Evolutionary conservation across 2,329 filamentous ascomycete species (phyloP).

Genomic region (Tympanopsis confertula): DNA sequence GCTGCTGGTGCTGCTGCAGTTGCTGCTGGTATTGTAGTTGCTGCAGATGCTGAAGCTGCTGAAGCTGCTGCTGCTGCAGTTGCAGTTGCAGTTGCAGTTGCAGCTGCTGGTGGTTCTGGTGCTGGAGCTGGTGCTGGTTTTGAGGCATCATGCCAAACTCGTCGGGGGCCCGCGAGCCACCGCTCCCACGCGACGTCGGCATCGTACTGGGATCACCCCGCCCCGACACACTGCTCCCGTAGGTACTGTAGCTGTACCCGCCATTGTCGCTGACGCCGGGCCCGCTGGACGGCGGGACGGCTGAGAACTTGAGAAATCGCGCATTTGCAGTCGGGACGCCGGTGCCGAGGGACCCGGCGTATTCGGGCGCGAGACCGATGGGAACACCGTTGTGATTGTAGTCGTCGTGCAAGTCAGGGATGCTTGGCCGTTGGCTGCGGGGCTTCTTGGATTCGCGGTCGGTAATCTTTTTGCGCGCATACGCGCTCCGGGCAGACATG

Average conservation of each 20-base stretch:
- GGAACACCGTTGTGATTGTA: conserved; percentile 13
- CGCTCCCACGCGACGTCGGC: no score
- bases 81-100: conserved; percentile 11
- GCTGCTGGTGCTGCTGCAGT: conserved; percentile 14
- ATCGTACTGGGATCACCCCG: conserved; percentile 14
- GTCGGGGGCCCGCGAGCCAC: no score
- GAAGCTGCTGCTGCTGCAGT: conserved; percentile 6
- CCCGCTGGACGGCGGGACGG: no score
- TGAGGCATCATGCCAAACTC: no score
- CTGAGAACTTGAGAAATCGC: conserved; percentile 33
- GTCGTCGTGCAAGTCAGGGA: conserved; percentile 23
- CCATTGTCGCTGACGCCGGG: neutral
- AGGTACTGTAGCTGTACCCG: neutral
- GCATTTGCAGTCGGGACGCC: conserved; percentile 21
- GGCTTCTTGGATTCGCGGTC: conserved; percentile 27
- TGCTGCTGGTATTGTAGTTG: conserved; percentile 3
- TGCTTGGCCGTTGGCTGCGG: conserved; percentile 23
- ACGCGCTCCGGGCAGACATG: conserved; percentile 47
- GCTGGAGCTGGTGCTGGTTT: no score
- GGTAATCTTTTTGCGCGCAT: conserved; percentile 46
- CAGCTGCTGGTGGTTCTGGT: no score
- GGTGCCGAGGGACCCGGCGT: conserved; percentile 13
- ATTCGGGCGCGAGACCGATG: conserved; percentile 15
- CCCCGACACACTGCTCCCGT: conserved; percentile 10
- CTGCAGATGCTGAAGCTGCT: neutral